Conservation (phyloP, 768 basidiomycete species). For the Russula compacta region DNA sequence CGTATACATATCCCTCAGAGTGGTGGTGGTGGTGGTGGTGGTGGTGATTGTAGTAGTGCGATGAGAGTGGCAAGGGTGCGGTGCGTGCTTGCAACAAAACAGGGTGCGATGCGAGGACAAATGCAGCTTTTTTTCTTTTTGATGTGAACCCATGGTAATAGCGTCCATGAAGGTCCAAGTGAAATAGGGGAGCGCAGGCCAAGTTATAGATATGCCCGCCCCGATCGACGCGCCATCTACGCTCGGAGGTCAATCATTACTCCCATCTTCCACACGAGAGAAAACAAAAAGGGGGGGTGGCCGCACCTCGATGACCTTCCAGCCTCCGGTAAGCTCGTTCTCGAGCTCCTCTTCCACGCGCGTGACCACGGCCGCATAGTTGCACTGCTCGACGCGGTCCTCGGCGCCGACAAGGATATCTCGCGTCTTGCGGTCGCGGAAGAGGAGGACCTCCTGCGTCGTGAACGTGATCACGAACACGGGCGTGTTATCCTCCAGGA, state of each 20-base stretch:
- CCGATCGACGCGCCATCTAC: constrained; percentile 44
- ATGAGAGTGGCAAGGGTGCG: not conserved
- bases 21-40: no score
- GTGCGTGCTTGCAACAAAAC: constrained; percentile 9
- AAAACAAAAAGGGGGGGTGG: constrained; percentile 5
- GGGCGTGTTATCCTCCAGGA: constrained; percentile 83
- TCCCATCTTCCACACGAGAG: not conserved
- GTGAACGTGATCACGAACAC: constrained; percentile 87
- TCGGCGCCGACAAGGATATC: constrained; percentile 84
- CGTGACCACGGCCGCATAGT: constrained; percentile 87
- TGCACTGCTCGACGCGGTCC: constrained; percentile 86
- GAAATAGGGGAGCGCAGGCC: not conserved
- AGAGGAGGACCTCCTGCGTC: constrained; percentile 89
- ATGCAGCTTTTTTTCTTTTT: constrained; percentile 1
- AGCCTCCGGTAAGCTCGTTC: constrained; percentile 92
- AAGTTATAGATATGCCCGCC: constrained; percentile 39
- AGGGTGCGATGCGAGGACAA: constrained; percentile 1
- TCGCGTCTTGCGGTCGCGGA: constrained; percentile 83
- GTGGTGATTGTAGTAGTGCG: not conserved
- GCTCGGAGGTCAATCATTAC: constrained; percentile 5
- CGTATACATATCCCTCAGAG: constrained; percentile 11
- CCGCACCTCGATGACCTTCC: constrained; percentile 95
- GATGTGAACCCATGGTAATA: not conserved
- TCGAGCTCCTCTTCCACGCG: constrained; percentile 79
- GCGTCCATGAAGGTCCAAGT: not conserved